Percentiles rank a stretch among this genome's conserved stretches.
These are phyloP conservation scores for Backusella australiensis DNA, from an alignment of 192 early-diverging fungal species.

Conservation along the genomic window DNA sequence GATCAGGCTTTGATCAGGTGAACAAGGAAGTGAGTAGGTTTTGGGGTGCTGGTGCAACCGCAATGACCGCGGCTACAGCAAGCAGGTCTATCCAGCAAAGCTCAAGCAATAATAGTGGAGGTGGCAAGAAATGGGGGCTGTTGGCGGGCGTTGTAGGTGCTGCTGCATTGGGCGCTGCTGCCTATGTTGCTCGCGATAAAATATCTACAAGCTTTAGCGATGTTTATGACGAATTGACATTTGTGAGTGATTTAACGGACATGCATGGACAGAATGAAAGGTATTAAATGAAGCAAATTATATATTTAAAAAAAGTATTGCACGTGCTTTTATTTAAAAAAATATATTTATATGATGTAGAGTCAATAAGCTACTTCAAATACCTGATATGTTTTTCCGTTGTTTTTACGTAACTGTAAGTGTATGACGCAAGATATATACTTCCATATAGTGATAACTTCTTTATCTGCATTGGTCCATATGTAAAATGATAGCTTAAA, in stretches of 20 bases:
- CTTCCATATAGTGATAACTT: not conserved
- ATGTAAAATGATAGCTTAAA: not conserved
- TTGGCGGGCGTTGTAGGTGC: constrained; percentile 41
- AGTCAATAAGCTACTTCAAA: constrained; percentile 18
- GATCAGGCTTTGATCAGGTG: constrained; percentile 32
- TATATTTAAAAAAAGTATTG: not conserved
- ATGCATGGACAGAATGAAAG: constrained; percentile 36
- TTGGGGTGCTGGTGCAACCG: not conserved
- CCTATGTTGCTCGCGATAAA: constrained; percentile 37
- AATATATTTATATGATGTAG: not conserved
- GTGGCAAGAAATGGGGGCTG: constrained; percentile 39
- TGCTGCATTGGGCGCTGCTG: constrained; percentile 39
- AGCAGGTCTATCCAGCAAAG: not conserved
- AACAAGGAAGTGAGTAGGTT: constrained; percentile 29
- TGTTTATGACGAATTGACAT: constrained; percentile 45
- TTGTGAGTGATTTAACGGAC: constrained; percentile 49
- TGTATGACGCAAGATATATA: not conserved
- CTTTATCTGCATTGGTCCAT: not conserved
- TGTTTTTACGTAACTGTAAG: constrained; percentile 33
- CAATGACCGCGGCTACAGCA: not conserved
- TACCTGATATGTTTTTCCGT: constrained; percentile 27
- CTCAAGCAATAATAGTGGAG: not conserved
- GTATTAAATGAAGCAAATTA: constrained; percentile 21
- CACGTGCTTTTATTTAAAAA: not conserved
- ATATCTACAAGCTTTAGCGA: constrained; percentile 32